Evolutionary conservation across 23 red algal species (phyloP).

Genomic region (Cyanidioschyzon merolae): DNA sequence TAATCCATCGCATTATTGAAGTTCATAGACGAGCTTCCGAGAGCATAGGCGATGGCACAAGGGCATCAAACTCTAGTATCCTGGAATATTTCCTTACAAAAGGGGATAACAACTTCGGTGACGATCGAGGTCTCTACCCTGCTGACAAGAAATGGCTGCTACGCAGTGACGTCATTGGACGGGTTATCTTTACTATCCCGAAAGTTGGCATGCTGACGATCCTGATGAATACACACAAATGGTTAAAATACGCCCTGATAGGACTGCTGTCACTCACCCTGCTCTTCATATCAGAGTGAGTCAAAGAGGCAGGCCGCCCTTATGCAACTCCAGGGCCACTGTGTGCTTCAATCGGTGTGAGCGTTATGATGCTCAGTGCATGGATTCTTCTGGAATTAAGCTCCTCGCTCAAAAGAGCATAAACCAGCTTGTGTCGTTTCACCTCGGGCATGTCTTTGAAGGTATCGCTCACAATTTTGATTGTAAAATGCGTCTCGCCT

Average conservation of each 20-base stretch:
- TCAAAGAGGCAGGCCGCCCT: too few relatives aligned
- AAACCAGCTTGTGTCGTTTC: constrained; percentile 64
- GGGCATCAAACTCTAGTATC: not conserved
- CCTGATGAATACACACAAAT: constrained; percentile 75
- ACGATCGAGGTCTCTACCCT: constrained; percentile 81
- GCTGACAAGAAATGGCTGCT: constrained; percentile 48
- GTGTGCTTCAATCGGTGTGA: not conserved
- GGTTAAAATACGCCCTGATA: constrained; percentile 59
- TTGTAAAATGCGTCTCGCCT: constrained; percentile 71
- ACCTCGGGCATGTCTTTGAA: constrained; percentile 66
- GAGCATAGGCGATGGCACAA: constrained; percentile 5
- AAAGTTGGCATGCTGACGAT: constrained; percentile 85
- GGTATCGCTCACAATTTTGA: constrained; percentile 55
- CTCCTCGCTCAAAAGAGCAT: constrained; percentile 1
- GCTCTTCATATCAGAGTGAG: not conserved
- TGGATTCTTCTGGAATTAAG: not conserved
- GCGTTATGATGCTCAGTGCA: not conserved
- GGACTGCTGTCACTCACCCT: constrained; percentile 20
- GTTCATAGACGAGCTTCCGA: constrained; percentile 53
- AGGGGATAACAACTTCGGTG: constrained; percentile 95
- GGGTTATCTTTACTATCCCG: constrained; percentile 60
- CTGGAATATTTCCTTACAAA: constrained; percentile 27
- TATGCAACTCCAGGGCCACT: too few relatives aligned
- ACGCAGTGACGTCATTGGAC: constrained; percentile 60
- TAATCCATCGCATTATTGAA: constrained; percentile 92